phyloP scores from a whole-genome alignment of 306 rosid species.

The Luffa aegyptiaca region DNA sequence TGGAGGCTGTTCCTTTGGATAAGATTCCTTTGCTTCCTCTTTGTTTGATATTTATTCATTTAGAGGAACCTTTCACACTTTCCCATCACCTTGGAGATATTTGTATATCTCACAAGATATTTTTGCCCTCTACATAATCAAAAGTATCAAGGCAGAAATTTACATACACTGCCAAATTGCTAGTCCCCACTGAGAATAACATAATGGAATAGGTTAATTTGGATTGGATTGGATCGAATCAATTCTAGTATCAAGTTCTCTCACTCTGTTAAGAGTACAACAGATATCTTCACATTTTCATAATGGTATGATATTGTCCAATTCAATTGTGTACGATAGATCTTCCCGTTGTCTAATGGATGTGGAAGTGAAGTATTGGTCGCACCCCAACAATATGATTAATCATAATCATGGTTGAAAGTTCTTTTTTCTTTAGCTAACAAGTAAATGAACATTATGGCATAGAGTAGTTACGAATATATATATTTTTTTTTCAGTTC shows the following conservation, averaged over 20 bases:
- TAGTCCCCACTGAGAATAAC: not conserved
- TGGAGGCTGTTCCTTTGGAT: not conserved
- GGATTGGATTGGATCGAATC: not conserved
- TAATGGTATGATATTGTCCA: too few relatives aligned
- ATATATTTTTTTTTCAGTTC: too few relatives aligned
- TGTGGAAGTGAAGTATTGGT: too few relatives aligned
- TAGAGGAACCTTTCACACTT: not conserved
- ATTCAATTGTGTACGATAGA: too few relatives aligned
- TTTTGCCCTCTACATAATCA: not conserved
- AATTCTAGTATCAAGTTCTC: not conserved
- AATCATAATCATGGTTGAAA: too few relatives aligned
- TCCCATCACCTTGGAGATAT: conserved; percentile 7
- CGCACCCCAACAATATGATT: too few relatives aligned
- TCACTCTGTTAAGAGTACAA: not conserved
- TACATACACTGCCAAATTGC: not conserved
- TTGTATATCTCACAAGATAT: not conserved
- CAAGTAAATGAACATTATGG: not conserved
- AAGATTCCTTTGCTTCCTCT: not conserved
- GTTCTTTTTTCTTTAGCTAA: not conserved
- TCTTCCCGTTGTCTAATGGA: too few relatives aligned
- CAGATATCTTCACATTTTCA: not conserved
- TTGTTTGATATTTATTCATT: not conserved
- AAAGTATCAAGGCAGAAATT: not conserved
- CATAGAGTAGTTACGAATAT: too few relatives aligned
- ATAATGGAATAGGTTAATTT: not conserved